Conservation (phyloP, 106 monocot species). For the Apostasia ramifera region DNA sequence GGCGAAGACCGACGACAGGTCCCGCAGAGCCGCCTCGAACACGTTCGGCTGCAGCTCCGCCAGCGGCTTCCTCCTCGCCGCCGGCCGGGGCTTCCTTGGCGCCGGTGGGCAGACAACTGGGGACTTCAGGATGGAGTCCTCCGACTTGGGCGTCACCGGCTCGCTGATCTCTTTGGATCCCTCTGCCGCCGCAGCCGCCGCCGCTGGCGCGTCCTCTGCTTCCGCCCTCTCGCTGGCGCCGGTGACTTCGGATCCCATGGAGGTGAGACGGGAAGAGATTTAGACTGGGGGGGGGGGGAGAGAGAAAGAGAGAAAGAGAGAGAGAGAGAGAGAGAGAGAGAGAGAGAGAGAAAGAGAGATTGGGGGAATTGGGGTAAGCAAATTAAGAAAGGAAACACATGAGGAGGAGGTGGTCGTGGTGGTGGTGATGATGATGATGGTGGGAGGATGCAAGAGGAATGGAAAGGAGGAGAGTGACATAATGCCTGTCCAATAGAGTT, state of each 20-base stretch:
- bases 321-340: too few relatives aligned
- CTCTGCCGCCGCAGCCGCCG: background rate
- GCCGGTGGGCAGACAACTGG: conserved; percentile 17
- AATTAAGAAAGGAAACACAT: conserved; percentile 1
- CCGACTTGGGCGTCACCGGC: conserved; percentile 10
- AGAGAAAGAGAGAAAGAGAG: background rate
- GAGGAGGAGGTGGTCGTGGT: background rate
- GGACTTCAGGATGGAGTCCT: conserved; percentile 11
- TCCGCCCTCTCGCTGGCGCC: background rate
- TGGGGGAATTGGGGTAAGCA: background rate
- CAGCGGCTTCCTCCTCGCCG: conserved; percentile 10
- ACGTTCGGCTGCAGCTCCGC: background rate
- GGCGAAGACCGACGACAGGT: conserved; percentile 9
- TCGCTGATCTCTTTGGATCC: background rate
- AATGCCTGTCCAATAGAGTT: too few relatives aligned
- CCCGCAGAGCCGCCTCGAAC: conserved; percentile 3
- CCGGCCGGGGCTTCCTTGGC: conserved; percentile 11
- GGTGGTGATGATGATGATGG: background rate
- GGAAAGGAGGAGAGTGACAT: background rate
- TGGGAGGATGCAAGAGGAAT: background rate
- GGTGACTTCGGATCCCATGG: background rate
- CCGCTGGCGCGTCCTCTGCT: background rate
- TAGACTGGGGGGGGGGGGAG: background rate
- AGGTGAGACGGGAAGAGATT: background rate
- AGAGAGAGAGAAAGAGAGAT: background rate